Conservation (phyloP, 129 eudicot genomes). For the Pseudognaphalium luteoalbum region DNA sequence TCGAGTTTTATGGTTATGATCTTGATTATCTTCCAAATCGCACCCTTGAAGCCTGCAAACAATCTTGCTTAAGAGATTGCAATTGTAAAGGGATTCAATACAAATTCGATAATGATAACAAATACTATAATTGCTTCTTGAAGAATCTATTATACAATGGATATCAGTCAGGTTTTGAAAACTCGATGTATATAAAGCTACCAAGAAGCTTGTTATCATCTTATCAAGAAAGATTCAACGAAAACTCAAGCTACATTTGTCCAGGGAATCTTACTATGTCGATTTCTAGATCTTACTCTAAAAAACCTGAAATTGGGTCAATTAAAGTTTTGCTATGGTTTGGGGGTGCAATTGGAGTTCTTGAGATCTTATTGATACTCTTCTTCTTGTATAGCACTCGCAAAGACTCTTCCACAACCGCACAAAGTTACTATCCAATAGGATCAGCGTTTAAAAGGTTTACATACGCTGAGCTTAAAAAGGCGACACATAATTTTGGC, state of each 20-base stretch:
- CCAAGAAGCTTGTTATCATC: conserved; percentile 27
- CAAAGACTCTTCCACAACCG: background rate
- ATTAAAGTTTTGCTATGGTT: conserved; percentile 36
- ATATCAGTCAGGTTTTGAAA: conserved; percentile 17
- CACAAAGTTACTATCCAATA: conserved; percentile 30
- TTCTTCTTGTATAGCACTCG: conserved; percentile 20
- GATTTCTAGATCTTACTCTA: conserved; percentile 26
- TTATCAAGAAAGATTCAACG: background rate
- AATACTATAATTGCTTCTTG: conserved; percentile 29
- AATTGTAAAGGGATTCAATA: conserved; percentile 51
- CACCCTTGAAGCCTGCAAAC: conserved; percentile 37
- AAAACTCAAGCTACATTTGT: conserved; percentile 15
- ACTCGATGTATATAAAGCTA: conserved; percentile 36
- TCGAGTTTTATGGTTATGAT: conserved; percentile 47
- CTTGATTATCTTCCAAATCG: conserved; percentile 9
- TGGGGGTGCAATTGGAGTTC: conserved; percentile 32
- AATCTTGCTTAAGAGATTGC: conserved; percentile 31
- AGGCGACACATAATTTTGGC: conserved; percentile 40
- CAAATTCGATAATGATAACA: background rate
- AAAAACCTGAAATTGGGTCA: conserved; percentile 5
- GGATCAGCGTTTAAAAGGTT: conserved; percentile 46
- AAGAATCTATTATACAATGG: conserved; percentile 48
- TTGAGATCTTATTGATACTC: conserved; percentile 33
- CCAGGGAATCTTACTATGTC: background rate
- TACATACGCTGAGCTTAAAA: conserved; percentile 46